A percentile compares a stretch with the other conserved stretches of the same genome.
These are phyloP conservation scores for Leishmania major DNA, from an alignment of 208 protist genomes.

Conservation along the genomic window DNA sequence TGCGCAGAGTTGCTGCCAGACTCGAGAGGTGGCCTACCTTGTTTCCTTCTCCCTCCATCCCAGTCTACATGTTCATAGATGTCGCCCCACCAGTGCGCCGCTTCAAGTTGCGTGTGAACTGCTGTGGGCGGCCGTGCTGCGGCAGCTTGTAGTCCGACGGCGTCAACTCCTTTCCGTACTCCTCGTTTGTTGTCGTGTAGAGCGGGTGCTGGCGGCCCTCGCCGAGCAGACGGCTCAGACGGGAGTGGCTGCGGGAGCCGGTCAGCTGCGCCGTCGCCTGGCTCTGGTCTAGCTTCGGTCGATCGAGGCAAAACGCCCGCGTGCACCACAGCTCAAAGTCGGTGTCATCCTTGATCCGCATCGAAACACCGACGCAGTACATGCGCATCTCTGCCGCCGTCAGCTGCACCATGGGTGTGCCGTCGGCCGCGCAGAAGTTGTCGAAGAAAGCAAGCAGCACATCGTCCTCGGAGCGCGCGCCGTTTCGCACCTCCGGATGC, in stretches of 20 bases:
- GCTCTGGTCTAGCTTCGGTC: constrained; percentile 49
- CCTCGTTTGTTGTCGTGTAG: constrained; percentile 63
- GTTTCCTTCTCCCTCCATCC: neutral
- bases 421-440: constrained; percentile 40
- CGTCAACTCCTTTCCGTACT: constrained; percentile 70
- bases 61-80: constrained; percentile 89
- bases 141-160: constrained; percentile 22
- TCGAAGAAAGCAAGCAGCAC: constrained; percentile 57
- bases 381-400: constrained; percentile 63
- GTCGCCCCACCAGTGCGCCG: constrained; percentile 59
- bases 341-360: constrained; percentile 50
- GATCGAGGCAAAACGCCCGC: constrained; percentile 83
- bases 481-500: constrained; percentile 65
- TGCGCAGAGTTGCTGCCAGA: neutral
- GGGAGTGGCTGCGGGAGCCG: constrained; percentile 42
- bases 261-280: constrained; percentile 30
- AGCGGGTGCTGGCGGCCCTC: constrained; percentile 61
- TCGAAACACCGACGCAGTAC: constrained; percentile 74
- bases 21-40: neutral
- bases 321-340: constrained; percentile 87
- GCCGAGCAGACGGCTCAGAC: constrained; percentile 53
- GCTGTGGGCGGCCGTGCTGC: constrained; percentile 58
- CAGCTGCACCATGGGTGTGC: constrained; percentile 34
- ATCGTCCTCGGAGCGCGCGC: constrained; percentile 42
- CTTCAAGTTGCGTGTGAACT: constrained; percentile 71